Conservation (phyloP, 139 green algal genomes). For the Chlorella sp. region DNA sequence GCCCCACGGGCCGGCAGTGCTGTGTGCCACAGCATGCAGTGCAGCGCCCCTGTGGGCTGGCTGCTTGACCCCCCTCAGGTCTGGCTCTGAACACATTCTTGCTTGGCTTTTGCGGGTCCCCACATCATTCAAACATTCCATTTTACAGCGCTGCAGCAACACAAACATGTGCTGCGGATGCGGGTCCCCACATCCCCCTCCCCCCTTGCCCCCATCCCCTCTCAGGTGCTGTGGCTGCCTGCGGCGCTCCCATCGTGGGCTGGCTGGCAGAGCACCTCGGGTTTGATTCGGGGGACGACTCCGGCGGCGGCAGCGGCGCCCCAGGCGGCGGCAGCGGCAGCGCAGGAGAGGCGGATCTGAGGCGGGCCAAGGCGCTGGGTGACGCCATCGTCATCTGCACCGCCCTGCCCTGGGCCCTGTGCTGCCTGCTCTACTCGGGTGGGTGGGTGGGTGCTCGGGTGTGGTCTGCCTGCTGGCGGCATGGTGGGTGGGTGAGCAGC, state of each 20-base stretch:
- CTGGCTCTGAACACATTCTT: background rate
- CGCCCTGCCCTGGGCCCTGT: conserved; percentile 54
- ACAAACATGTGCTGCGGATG: too few species aligned
- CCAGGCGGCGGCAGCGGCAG: too few species aligned
- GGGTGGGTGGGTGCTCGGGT: background rate
- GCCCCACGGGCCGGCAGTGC: too few species aligned
- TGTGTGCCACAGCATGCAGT: too few species aligned
- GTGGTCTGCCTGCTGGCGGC: background rate
- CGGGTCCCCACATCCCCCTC: background rate
- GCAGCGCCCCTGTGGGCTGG: too few species aligned
- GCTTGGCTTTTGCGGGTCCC: too few species aligned
- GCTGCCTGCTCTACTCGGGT: conserved; percentile 46
- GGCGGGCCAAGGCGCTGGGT: conserved; percentile 55
- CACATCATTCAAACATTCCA: too few species aligned
- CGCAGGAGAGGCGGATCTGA: conserved; percentile 22
- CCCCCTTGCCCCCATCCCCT: too few species aligned
- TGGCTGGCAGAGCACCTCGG: conserved; percentile 52
- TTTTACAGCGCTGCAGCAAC: too few species aligned
- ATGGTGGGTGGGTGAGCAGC: background rate
- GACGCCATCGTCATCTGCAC: conserved; percentile 56
- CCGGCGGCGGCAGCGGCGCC: background rate
- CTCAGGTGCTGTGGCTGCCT: conserved; percentile 44
- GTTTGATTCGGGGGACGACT: conserved; percentile 12
- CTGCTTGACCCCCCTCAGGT: too few species aligned
- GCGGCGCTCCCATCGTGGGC: conserved; percentile 59